Conservation (phyloP, 129 eudicot genomes). For the Saposhnikovia divaricata region DNA sequence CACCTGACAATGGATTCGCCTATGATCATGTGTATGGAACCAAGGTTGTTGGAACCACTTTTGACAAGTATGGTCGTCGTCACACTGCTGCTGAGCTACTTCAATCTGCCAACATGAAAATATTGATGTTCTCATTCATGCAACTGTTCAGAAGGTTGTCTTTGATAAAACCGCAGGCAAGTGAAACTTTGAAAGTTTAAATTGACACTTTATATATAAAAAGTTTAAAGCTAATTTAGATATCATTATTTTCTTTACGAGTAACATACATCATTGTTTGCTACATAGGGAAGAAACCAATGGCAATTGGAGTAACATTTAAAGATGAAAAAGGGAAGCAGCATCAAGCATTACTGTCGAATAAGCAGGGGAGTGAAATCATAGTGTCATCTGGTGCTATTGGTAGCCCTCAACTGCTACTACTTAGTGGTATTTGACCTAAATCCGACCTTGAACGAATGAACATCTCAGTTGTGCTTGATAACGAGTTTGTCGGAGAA, state of each 20-base stretch:
- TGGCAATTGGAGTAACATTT: too few relatives aligned
- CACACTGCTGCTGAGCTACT: slow-evolving; percentile 84
- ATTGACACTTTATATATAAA: too few relatives aligned
- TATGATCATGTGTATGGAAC: slow-evolving; percentile 86
- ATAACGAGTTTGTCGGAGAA: slow-evolving; percentile 6
- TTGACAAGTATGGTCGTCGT: slow-evolving; percentile 68
- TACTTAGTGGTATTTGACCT: slow-evolving; percentile 86
- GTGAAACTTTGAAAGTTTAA: too few relatives aligned
- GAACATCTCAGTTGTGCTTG: slow-evolving; percentile 59
- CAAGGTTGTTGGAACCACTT: slow-evolving; percentile 80
- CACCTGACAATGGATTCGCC: slow-evolving; percentile 83
- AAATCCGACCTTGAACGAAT: slow-evolving; percentile 53
- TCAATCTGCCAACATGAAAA: slow-evolving; percentile 44
- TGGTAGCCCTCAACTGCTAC: slow-evolving; percentile 82
- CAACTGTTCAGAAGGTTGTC: slow-evolving; percentile 62
- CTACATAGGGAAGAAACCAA: too few relatives aligned
- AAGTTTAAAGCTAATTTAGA: too few relatives aligned
- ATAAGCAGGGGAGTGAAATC: slow-evolving; percentile 43
- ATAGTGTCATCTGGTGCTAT: slow-evolving; percentile 71
- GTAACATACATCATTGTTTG: too few relatives aligned
- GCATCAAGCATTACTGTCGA: too few relatives aligned
- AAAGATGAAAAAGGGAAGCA: too few relatives aligned
- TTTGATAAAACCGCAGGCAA: slow-evolving; percentile 30
- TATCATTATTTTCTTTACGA: too few relatives aligned
- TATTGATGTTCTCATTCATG: slow-evolving; percentile 59